Conservation (phyloP, 2,329 filamentous ascomycete species). For the Fusarium mangiferae region DNA sequence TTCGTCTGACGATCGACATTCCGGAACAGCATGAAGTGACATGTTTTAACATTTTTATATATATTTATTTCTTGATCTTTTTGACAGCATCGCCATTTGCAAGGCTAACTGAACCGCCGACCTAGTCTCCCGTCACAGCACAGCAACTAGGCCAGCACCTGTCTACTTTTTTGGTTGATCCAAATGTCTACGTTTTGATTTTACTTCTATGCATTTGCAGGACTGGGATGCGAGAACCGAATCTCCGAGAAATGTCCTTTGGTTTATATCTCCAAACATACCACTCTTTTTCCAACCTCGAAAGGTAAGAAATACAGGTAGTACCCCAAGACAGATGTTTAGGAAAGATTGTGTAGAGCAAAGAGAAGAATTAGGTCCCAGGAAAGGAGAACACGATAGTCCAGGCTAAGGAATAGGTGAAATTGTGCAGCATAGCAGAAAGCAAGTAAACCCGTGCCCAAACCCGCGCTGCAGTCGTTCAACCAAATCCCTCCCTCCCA, state of each 20-base stretch:
- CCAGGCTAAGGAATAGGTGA: constrained; percentile 40
- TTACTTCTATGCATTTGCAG: constrained; percentile 30
- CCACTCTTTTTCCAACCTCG: constrained; percentile 16
- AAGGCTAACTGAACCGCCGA: constrained; percentile 24
- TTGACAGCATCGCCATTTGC: constrained; percentile 30
- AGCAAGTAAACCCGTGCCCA: constrained; percentile 43
- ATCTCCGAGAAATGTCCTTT: constrained; percentile 24
- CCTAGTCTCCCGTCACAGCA: constrained; percentile 10
- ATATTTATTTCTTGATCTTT: constrained; percentile 14
- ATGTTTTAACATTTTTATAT: constrained; percentile 12
- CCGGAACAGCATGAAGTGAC: not conserved
- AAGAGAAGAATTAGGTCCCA: constrained; percentile 24
- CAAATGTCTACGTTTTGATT: constrained; percentile 34
- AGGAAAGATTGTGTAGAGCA: constrained; percentile 40
- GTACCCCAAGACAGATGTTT: constrained; percentile 27
- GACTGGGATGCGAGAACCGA: constrained; percentile 14
- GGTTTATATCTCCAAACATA: constrained; percentile 25
- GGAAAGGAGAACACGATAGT: constrained; percentile 18
- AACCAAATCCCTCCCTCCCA: constrained; percentile 36
- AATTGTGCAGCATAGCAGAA: constrained; percentile 46
- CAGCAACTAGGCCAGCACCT: constrained; percentile 21
- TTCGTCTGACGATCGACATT: too few relatives aligned
- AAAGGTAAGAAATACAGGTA: constrained; percentile 6
- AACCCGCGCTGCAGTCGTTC: constrained; percentile 41
- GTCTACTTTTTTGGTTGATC: constrained; percentile 32